Evolutionary conservation across 345 rosid species (phyloP).

Genomic region (Syzygium jambos): DNA sequence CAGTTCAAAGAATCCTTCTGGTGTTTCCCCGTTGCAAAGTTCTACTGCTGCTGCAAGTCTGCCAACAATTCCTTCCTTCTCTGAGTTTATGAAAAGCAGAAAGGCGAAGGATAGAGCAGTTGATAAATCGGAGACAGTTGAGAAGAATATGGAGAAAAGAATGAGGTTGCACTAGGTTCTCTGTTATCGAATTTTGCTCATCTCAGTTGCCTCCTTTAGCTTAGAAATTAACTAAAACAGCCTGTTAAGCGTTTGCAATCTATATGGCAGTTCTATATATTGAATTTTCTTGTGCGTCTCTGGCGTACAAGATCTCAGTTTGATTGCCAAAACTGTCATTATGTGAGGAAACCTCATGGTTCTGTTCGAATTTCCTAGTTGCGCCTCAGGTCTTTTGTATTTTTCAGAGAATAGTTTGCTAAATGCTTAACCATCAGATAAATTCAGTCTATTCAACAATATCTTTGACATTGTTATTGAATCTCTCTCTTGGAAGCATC

Average conservation of each 20-base stretch:
- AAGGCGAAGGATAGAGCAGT: slow-evolving; percentile 15
- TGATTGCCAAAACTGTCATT: background rate
- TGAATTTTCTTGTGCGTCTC: background rate
- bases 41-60: slow-evolving; percentile 11
- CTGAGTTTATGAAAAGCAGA: slow-evolving; percentile 55
- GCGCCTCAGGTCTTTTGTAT: background rate
- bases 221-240: background rate
- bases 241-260: background rate
- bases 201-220: background rate
- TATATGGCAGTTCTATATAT: background rate
- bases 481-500: background rate
- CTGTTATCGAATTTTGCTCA: background rate
- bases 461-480: background rate
- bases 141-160: slow-evolving; percentile 38
- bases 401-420: background rate
- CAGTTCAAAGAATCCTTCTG: slow-evolving; percentile 2
- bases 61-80: slow-evolving; percentile 65
- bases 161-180: slow-evolving; percentile 35
- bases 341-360: background rate
- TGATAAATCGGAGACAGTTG: slow-evolving; percentile 15
- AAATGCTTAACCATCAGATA: background rate
- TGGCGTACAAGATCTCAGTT: background rate
- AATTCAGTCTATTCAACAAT: background rate
- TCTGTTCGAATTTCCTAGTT: background rate
- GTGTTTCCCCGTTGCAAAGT: slow-evolving; percentile 5